Conservation (phyloP, 305 asterid species). For the Caryopteris hybrid region DNA sequence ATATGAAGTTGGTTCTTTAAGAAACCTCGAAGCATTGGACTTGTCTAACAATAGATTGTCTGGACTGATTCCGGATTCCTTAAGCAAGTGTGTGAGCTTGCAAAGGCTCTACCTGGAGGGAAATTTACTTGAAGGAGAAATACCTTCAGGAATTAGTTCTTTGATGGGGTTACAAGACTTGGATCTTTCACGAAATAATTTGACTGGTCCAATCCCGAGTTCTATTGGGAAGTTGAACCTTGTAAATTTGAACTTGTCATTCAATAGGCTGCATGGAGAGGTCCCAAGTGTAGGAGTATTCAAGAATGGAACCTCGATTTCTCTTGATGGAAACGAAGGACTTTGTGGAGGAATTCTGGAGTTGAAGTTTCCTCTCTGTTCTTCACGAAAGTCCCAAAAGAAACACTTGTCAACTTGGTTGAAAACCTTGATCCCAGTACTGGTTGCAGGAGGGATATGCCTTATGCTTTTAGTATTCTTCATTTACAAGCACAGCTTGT, state of each 20-base stretch:
- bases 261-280: constrained; percentile 35
- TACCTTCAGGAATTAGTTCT: not conserved
- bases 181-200: not conserved
- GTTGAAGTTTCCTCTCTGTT: not conserved
- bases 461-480: not conserved
- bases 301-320: constrained; percentile 10
- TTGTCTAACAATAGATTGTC: too few species aligned
- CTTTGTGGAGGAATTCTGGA: not conserved
- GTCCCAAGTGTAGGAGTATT: constrained; percentile 30
- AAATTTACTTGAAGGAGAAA: not conserved
- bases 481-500: not conserved
- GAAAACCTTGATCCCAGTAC: not conserved
- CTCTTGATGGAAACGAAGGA: constrained; percentile 20
- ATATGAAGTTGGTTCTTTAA: not conserved
- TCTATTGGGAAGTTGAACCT: not conserved
- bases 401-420: not conserved
- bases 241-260: not conserved
- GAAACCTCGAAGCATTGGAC: not conserved
- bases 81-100: not conserved
- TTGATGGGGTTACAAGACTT: not conserved
- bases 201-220: not conserved
- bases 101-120: not conserved
- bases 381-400: not conserved
- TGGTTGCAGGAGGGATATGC: not conserved
- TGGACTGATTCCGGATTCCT: not conserved